Percentiles rank a stretch among this genome's conserved stretches.
phyloP scores from a whole-genome alignment of 2,329 filamentous ascomycete species.

The Trichophyton benhamiae region DNA sequence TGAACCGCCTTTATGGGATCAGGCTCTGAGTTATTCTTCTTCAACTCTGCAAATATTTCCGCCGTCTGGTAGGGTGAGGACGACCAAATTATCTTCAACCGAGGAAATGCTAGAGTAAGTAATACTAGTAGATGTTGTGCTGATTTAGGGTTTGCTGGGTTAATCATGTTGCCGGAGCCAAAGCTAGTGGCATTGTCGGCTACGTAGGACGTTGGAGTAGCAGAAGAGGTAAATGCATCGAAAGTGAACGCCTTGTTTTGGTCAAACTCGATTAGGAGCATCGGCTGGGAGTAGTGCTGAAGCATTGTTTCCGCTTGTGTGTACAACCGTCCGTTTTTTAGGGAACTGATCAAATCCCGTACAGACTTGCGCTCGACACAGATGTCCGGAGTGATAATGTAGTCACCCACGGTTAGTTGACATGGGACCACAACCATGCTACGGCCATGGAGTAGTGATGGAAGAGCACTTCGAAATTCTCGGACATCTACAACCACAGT shows the following conservation, averaged over 20 bases:
- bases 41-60: constrained; percentile 89
- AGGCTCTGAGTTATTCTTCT: constrained; percentile 78
- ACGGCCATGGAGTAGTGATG: constrained; percentile 78
- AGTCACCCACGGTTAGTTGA: constrained; percentile 93
- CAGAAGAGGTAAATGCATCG: constrained; percentile 46
- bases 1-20: constrained; percentile 79
- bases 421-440: constrained; percentile 83
- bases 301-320: constrained; percentile 91
- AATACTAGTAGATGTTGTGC: constrained; percentile 86
- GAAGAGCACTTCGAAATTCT: constrained; percentile 86
- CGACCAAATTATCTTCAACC: constrained; percentile 85
- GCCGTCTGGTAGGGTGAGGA: constrained; percentile 89
- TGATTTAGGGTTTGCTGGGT: constrained; percentile 54
- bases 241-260: constrained; percentile 95
- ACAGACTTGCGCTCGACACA: constrained; percentile 93
- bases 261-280: constrained; percentile 96
- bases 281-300: constrained; percentile 74
- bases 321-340: constrained; percentile 83
- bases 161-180: constrained; percentile 50
- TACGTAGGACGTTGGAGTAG: constrained; percentile 32
- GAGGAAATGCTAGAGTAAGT: constrained; percentile 81
- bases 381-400: constrained; percentile 80
- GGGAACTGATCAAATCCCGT: constrained; percentile 78
- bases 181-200: constrained; percentile 46
- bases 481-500: constrained; percentile 90